Base-by-base conservation (phyloP, 805 yeast species). In the Metschnikowia santaceciliae region DNA sequence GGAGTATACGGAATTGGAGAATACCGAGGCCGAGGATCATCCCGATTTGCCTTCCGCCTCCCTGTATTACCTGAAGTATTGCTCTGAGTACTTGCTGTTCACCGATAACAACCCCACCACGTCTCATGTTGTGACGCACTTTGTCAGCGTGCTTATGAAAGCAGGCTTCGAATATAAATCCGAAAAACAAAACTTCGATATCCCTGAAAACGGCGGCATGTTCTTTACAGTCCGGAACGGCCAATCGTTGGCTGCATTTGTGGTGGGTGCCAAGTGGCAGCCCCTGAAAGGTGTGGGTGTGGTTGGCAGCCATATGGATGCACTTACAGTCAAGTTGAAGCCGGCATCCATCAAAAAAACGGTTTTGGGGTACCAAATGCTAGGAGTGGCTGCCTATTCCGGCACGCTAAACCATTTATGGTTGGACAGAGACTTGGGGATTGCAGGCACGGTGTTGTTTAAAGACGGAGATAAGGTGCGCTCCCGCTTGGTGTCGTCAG, bases 351-450 rank as follows among this genome's bases (percentile, higher is more conserved):
- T 52, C 13, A 63, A 65, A 33, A 32, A 20, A 4, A 20, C 47
- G 2, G 62, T 60, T 3, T 63, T 63, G 36, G 75, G 75, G 4
- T 74, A 70, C 54, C 67, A 69, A 17, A 48, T 65, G 19, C 59
- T 74, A 32, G 76, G 76, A 0, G 76, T 72, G 13, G 75, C 76
- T 7, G 68, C 70, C 6, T 74, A 74, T 51, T 69, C 75, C 1
- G 75, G 76, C 2, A 57, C 68, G 1, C 58, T 71, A 32, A 64
- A 61, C 35, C 59, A 62, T 33, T 47, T 67, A 4, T 72, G 77
- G 77, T 61, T 70, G 51, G 74, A 71, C 53, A 58, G 78, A 48
- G 78, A 74, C 52, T 66, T 74, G 54, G 77, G 76, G 3, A 54
- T 74, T 36, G 77, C 75, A 4, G 78, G 78, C 7, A 52, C 67